Base-by-base conservation (phyloP, 1,139 yeast species). In the Geotrichum candidum region DNA sequence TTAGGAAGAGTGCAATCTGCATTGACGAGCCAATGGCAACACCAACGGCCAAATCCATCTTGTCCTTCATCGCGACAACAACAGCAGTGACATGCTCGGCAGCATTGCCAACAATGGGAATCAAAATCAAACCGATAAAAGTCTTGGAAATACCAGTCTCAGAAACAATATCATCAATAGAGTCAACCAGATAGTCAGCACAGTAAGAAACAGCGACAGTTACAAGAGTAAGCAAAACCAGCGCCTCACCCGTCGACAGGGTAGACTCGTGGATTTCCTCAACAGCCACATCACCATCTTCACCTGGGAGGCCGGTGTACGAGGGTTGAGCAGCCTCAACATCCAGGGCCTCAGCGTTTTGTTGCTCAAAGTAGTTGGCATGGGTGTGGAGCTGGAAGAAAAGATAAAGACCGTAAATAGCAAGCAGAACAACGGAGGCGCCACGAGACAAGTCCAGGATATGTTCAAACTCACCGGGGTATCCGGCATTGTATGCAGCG, bases 41-140 rank as follows among this genome's bases (percentile, higher is more conserved):
- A 63, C 97, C 96, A 68, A 94, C 84, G 13, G 99, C 97, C 67
- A 94, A 82, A 74, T 94, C 98, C 97, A 94, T 94, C 77, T 94
- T 94, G 76, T 94, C 90, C 76, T 91, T 91, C 84, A 87, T 84
- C 31, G 99, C 98, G 57, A 94, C 98, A 66, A 90, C 83, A 57
- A 94, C 88, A 2, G 98, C 96, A 25, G 98, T 92, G 57, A 90
- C 98, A 74, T 94, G 99, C 76, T 94, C 99, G n/a, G 99, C 98
- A 1, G 99, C 99, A 71, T 94, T 94, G 63, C 99, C 99, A 41
- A 94, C 98, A 66, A 94, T 91, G 57, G 99, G 99, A 65, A 94
- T 86, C 57, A 94, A 85, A 69, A 94, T 88, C 67, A 94, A 80
- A 74, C 99, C 99, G 69, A 94, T 90, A 71, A 94, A 94, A 0